Percentiles rank a stretch among this genome's conserved stretches.
phyloP scores from a whole-genome alignment of 148 eudicot genomes.

The Amaranthus cruentus region DNA sequence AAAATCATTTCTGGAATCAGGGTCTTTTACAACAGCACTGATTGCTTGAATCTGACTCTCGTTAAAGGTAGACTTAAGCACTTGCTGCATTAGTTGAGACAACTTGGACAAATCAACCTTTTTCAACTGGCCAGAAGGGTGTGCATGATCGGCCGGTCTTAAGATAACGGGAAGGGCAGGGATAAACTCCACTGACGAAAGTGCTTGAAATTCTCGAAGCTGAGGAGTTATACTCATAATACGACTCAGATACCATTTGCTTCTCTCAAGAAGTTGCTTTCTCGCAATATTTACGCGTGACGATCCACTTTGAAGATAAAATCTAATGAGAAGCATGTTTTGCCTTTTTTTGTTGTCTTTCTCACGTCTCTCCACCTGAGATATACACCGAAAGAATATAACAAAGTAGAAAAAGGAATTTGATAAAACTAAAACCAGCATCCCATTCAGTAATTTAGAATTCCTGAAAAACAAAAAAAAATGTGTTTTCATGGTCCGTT shows the following conservation, averaged over 20 bases:
- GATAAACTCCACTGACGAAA: conserved; percentile 68
- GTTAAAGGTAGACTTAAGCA: conserved; percentile 63
- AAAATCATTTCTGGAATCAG: conserved; percentile 44
- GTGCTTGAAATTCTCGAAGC: conserved; percentile 93
- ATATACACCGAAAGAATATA: conserved; percentile 18
- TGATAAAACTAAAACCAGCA: not conserved
- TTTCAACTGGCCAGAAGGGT: conserved; percentile 32
- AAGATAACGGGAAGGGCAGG: conserved; percentile 78
- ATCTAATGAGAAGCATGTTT: conserved; percentile 63
- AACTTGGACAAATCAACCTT: conserved; percentile 47
- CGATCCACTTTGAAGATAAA: conserved; percentile 75
- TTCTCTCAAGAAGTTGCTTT: conserved; percentile 77
- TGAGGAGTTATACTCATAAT: conserved; percentile 92
- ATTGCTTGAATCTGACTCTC: conserved; percentile 93
- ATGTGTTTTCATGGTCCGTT: not conserved
- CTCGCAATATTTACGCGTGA: conserved; percentile 68
- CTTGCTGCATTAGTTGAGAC: conserved; percentile 63
- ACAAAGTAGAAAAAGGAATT: conserved; percentile 12
- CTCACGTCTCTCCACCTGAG: conserved; percentile 85
- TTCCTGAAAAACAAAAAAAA: not conserved
- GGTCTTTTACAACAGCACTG: conserved; percentile 46
- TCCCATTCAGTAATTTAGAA: not conserved
- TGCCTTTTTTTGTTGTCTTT: conserved; percentile 68
- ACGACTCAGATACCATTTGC: conserved; percentile 87
- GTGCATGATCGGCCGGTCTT: conserved; percentile 47